Conservation (phyloP, 2,329 filamentous ascomycete species). For the Clonostachys solani region DNA sequence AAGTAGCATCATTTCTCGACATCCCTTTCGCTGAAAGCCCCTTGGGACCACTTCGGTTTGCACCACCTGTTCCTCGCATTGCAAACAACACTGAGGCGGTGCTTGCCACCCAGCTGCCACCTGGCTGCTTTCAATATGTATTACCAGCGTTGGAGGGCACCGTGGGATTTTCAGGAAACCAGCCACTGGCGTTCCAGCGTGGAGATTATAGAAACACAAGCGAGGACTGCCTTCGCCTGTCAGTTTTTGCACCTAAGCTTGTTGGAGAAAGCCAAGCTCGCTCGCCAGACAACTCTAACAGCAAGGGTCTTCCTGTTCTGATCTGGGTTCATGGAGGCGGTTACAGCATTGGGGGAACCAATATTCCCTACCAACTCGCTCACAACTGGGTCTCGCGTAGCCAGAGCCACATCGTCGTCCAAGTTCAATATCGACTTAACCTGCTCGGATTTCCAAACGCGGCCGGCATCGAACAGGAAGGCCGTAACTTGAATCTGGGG, state of each 20-base stretch:
- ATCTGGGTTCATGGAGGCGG: constrained; percentile 27
- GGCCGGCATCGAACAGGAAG: constrained; percentile 8
- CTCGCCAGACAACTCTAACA: no score
- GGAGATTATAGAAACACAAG: constrained; percentile 1
- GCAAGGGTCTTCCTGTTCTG: constrained; percentile 9
- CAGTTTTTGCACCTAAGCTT: constrained; percentile 21
- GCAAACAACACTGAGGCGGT: background rate
- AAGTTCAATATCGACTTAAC: constrained; percentile 26
- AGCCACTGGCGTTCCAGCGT: no score
- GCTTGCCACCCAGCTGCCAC: no score
- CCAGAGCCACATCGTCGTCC: constrained; percentile 37
- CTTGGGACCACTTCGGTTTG: constrained; percentile 41
- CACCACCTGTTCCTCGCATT: constrained; percentile 14
- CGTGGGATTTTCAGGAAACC: no score
- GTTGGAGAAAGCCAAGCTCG: constrained; percentile 4
- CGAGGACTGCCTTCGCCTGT: constrained; percentile 27
- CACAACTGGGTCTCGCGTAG: constrained; percentile 12
- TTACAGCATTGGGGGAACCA: constrained; percentile 30
- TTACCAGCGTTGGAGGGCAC: no score
- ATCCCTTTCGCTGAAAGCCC: constrained; percentile 56
- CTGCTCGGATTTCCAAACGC: constrained; percentile 35
- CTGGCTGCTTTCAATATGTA: no score
- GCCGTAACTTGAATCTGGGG: constrained; percentile 13
- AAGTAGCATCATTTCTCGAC: constrained; percentile 12
- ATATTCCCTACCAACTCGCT: constrained; percentile 48